A percentile compares a stretch with the other conserved stretches of the same genome.
Conservation (phyloP, 2,329 filamentous ascomycete genomes). For the Botrytis fragariae region DNA sequence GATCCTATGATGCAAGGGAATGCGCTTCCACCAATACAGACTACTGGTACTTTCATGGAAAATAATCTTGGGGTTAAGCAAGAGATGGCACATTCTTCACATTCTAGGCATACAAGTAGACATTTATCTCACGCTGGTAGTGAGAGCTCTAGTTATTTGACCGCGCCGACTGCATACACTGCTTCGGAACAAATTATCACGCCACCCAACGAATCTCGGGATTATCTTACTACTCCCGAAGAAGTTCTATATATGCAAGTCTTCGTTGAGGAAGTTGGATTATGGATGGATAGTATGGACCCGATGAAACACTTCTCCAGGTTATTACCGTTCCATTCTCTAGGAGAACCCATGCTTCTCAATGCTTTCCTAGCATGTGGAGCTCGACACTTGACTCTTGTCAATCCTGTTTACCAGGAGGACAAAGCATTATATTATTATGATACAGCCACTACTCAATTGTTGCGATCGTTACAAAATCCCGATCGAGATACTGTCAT, state of each 20-base stretch:
- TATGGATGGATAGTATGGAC: slow-evolving; percentile 95
- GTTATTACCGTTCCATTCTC: slow-evolving; percentile 76
- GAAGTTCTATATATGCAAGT: slow-evolving; percentile 89
- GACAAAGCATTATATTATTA: slow-evolving; percentile 82
- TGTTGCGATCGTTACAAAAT: slow-evolving; percentile 76
- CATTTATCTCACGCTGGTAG: slow-evolving; percentile 38
- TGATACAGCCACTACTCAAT: slow-evolving; percentile 75
- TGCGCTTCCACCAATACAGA: slow-evolving; percentile 37
- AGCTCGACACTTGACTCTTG: slow-evolving; percentile 73
- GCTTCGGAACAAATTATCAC: slow-evolving; percentile 37
- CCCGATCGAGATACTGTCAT: slow-evolving; percentile 80
- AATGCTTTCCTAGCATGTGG: slow-evolving; percentile 89
- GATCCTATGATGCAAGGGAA: slow-evolving; percentile 29
- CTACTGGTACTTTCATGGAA: slow-evolving; percentile 31
- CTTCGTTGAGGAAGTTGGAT: slow-evolving; percentile 83
- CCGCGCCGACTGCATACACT: slow-evolving; percentile 41
- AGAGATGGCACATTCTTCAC: slow-evolving; percentile 27
- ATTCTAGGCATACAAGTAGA: slow-evolving; percentile 32
- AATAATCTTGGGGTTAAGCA: slow-evolving; percentile 30
- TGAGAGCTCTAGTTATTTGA: slow-evolving; percentile 38
- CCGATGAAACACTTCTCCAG: slow-evolving; percentile 81
- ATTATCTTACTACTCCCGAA: slow-evolving; percentile 70
- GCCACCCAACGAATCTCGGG: slow-evolving; percentile 48
- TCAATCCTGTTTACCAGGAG: slow-evolving; percentile 67
- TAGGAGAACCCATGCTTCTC: slow-evolving; percentile 82